Evolutionary conservation across 768 basidiomycete species (phyloP).

Genomic region (Suillus clintonianus): DNA sequence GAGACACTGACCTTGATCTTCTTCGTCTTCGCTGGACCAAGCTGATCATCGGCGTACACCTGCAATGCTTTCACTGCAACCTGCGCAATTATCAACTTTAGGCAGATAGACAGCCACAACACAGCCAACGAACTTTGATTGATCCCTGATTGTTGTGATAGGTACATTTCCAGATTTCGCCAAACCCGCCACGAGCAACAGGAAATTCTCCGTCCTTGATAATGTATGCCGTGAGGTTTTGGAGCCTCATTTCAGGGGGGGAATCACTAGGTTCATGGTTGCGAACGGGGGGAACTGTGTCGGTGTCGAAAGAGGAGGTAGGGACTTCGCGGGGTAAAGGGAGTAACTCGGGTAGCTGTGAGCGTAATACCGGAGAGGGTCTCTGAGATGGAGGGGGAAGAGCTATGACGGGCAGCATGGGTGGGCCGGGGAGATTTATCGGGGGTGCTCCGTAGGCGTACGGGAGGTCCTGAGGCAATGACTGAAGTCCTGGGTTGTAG

Average conservation of each 20-base stretch:
- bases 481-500: no score
- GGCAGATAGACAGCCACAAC: neutral
- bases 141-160: rapidly evolving
- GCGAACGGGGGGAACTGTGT: no score
- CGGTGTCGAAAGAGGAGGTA: neutral
- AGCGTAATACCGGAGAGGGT: no score
- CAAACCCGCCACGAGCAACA: conserved; percentile 1
- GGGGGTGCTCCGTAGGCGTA: no score
- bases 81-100: conserved; percentile 10
- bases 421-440: no score
- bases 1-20: conserved; percentile 10
- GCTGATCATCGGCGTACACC: conserved; percentile 14
- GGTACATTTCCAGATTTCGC: conserved; percentile 5
- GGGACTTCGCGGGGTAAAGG: neutral
- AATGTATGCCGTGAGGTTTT: neutral
- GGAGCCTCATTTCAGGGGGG: neutral
- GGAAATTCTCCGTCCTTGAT: neutral
- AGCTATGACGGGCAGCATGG: no score
- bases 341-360: no score
- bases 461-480: no score
- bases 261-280: neutral
- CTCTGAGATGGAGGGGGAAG: no score
- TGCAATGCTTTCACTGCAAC: conserved; percentile 28
- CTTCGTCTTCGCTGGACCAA: conserved; percentile 11
- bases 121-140: neutral